These are phyloP conservation scores for Penicillium ucsense DNA, from an alignment of 495 filamentous ascomycete genomes.

Conservation along the genomic window DNA sequence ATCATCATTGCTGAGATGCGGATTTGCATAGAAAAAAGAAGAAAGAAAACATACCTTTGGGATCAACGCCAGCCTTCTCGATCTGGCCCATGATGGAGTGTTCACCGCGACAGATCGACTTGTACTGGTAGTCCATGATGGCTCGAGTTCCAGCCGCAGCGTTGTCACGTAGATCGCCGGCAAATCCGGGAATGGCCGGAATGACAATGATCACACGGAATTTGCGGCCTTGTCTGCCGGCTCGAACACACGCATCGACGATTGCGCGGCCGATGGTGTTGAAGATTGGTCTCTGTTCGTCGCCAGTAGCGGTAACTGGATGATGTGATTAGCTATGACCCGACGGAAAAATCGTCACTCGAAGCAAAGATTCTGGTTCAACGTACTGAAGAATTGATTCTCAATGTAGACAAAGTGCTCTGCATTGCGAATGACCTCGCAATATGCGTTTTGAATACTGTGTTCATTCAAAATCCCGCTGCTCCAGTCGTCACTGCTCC, in stretches of 20 bases:
- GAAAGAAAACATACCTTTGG: conserved; percentile 40
- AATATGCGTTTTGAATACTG: conserved; percentile 88
- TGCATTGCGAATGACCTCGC: conserved; percentile 71
- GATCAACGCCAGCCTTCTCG: conserved; percentile 66
- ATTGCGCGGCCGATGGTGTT: conserved; percentile 83
- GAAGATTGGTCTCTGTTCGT: conserved; percentile 72
- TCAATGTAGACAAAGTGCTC: conserved; percentile 94
- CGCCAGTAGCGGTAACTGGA: conserved; percentile 76
- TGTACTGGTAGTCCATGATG: conserved; percentile 99
- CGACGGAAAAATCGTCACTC: conserved; percentile 10
- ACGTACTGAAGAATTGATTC: conserved; percentile 85
- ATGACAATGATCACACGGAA: conserved; percentile 88
- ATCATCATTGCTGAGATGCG: no score
- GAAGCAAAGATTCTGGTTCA: background rate
- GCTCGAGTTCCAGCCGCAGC: conserved; percentile 79
- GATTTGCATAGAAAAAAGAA: no score
- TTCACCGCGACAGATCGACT: conserved; percentile 83
- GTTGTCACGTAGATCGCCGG: conserved; percentile 75
- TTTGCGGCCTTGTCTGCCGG: conserved; percentile 74
- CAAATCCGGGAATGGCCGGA: conserved; percentile 86
- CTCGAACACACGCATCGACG: conserved; percentile 77
- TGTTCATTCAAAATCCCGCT: conserved; percentile 84
- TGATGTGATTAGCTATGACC: background rate
- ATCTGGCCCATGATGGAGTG: conserved; percentile 82
- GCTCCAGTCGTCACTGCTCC: conserved; percentile 90